These are phyloP conservation scores for Tolypocladium sp. DNA, from an alignment of 2,329 filamentous ascomycete species.

Conservation along the genomic window DNA sequence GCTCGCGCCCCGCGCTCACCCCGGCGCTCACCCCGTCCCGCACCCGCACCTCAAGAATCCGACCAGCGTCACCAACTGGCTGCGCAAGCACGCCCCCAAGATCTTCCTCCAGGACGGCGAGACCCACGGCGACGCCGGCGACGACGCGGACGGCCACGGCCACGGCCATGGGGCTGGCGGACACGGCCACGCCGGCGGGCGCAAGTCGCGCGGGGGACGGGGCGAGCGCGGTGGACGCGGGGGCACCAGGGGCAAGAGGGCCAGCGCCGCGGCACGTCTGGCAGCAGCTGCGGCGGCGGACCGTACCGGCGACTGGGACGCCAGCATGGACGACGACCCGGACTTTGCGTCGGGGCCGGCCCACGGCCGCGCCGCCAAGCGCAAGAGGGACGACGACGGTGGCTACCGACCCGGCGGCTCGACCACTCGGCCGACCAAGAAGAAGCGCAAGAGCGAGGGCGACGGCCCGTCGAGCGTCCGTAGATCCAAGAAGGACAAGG, in stretches of 20 bases:
- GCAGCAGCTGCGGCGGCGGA: constrained; percentile 10
- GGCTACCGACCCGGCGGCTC: constrained; percentile 53
- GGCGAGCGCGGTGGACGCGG: constrained; percentile 28
- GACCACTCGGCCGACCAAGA: constrained; percentile 42
- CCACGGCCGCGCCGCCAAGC: constrained; percentile 24
- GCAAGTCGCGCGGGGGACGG: constrained; percentile 24
- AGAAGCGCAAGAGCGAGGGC: constrained; percentile 48
- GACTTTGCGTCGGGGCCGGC: constrained; percentile 23
- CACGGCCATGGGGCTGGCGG: constrained; percentile 13
- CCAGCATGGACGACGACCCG: constrained; percentile 29
- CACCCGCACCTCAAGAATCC: constrained; percentile 55
- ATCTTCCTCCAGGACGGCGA: constrained; percentile 64
- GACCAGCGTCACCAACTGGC: constrained; percentile 91
- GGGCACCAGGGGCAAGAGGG: constrained; percentile 27
- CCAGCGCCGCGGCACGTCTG: constrained; percentile 11
- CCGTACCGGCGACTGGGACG: constrained; percentile 19
- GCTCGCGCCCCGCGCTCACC: constrained; percentile 40
- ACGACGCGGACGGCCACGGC: constrained; percentile 11
- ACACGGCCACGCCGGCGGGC: constrained; percentile 15
- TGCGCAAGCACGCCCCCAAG: constrained; percentile 74
- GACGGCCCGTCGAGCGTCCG: constrained; percentile 24
- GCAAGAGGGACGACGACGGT: constrained; percentile 50
- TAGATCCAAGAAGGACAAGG: constrained; percentile 25
- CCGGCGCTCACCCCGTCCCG: constrained; percentile 24
- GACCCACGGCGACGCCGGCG: constrained; percentile 23